Conservation (phyloP, 1,139 yeast genomes). For the Ogataea hybrid region DNA sequence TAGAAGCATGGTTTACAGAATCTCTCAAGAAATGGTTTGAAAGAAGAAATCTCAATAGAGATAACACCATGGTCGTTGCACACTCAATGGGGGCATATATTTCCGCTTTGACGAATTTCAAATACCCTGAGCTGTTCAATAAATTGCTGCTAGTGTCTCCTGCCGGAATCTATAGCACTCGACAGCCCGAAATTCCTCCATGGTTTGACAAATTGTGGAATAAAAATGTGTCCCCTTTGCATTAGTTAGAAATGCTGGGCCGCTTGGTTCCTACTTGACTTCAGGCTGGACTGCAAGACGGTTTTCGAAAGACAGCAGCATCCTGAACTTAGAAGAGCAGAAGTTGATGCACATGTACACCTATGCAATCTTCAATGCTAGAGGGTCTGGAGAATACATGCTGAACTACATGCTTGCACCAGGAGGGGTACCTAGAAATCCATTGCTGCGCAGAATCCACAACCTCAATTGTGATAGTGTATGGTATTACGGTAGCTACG, state of each 20-base stretch:
- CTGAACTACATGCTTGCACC: constrained; percentile 66
- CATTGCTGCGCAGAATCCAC: constrained; percentile 49
- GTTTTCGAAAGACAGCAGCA: constrained; percentile 42
- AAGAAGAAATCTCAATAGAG: constrained; percentile 34
- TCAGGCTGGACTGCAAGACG: constrained; percentile 78
- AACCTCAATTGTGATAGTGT: constrained; percentile 48
- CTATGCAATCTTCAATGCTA: constrained; percentile 66
- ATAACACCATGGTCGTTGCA: constrained; percentile 46
- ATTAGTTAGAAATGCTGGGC: constrained; percentile 60
- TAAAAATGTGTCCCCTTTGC: constrained; percentile 68
- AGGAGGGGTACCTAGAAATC: constrained; percentile 71
- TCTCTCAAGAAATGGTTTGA: constrained; percentile 47
- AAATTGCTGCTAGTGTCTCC: constrained; percentile 55
- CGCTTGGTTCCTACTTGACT: constrained; percentile 66
- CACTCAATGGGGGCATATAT: constrained; percentile 67
- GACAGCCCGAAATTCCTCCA: constrained; percentile 45
- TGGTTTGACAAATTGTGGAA: constrained; percentile 73
- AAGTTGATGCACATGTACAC: constrained; percentile 58
- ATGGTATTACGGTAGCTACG: constrained; percentile 75
- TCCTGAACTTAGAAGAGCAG: constrained; percentile 36
- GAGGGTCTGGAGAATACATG: constrained; percentile 78
- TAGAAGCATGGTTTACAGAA: constrained; percentile 54
- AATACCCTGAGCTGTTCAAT: constrained; percentile 43
- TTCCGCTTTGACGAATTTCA: constrained; percentile 47
- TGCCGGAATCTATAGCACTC: constrained; percentile 54